A percentile compares a stretch with the other conserved stretches of the same genome.
Conservation (phyloP, 2,329 filamentous ascomycete genomes). For the Botrytis sinoallii region DNA sequence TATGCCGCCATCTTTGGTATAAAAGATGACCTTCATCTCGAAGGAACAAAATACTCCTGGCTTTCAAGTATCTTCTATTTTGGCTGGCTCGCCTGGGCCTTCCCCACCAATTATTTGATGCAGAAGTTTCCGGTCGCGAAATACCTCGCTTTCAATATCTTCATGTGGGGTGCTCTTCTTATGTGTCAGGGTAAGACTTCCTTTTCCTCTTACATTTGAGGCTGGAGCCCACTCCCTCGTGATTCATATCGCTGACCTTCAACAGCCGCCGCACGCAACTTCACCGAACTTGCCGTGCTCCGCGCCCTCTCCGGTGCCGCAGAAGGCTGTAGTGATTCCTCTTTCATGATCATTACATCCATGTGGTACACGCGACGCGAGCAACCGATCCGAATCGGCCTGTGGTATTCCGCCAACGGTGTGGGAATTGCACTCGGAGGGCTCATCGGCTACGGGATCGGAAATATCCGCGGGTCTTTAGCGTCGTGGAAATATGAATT, state of each 20-base stretch:
- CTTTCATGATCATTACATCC: constrained; percentile 52
- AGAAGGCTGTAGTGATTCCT: constrained; percentile 43
- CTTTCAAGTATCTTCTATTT: constrained; percentile 50
- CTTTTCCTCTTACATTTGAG: constrained; percentile 29
- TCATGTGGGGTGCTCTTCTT: constrained; percentile 10
- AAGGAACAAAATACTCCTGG: constrained; percentile 46
- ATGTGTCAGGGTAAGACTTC: neutral
- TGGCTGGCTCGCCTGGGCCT: constrained; percentile 52
- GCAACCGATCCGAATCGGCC: constrained; percentile 57
- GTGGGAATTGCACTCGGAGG: constrained; percentile 58
- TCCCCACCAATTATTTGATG: constrained; percentile 53
- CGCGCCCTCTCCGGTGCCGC: constrained; percentile 14
- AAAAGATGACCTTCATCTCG: constrained; percentile 50
- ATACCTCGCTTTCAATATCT: constrained; percentile 41
- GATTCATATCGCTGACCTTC: constrained; percentile 38
- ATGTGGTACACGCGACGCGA: constrained; percentile 54
- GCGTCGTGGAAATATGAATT: constrained; percentile 55
- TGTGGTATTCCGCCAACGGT: constrained; percentile 58
- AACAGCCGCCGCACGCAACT: constrained; percentile 23
- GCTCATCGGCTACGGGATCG: constrained; percentile 53
- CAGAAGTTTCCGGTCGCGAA: constrained; percentile 51
- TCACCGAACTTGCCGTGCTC: neutral
- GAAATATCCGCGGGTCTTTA: constrained; percentile 49
- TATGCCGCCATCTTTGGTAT: constrained; percentile 59
- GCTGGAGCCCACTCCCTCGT: constrained; percentile 26